Percentiles rank a stretch among this genome's conserved stretches.
These are phyloP conservation scores for Cyathus striatus DNA, from an alignment of 768 basidiomycete genomes.

Conservation along the genomic window DNA sequence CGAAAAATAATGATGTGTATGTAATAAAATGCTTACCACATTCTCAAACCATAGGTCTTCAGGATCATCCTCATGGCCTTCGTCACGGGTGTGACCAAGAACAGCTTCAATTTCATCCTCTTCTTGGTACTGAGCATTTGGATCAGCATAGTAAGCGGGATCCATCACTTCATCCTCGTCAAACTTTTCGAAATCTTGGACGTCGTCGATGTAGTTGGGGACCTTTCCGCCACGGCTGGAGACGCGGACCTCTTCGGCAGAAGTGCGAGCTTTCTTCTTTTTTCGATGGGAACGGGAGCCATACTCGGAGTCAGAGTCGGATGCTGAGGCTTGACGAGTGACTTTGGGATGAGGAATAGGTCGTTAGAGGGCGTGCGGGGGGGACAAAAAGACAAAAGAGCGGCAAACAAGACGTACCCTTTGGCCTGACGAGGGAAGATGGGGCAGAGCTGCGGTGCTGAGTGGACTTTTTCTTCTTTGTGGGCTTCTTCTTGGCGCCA, in stretches of 20 bases:
- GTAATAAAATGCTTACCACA: conserved; percentile 46
- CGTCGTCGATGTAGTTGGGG: conserved; percentile 82
- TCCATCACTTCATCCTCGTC: conserved; percentile 60
- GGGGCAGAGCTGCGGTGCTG: conserved; percentile 37
- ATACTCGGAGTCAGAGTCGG: conserved; percentile 86
- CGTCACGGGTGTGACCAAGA: conserved; percentile 81
- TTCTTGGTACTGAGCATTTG: conserved; percentile 51
- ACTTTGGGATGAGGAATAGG: too few species aligned
- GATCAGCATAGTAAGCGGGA: conserved; percentile 51
- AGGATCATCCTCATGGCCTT: conserved; percentile 67
- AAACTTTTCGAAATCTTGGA: conserved; percentile 72
- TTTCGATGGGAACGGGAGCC: conserved; percentile 78
- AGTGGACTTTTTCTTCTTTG: conserved; percentile 73
- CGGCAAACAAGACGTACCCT: conserved; percentile 39
- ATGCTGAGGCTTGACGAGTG: conserved; percentile 50
- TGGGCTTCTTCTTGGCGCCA: conserved; percentile 55
- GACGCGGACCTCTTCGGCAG: conserved; percentile 72
- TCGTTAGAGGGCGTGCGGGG: conserved; percentile 13
- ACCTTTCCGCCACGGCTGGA: conserved; percentile 73
- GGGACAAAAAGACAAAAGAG: conserved; percentile 6
- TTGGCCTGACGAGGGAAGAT: conserved; percentile 45
- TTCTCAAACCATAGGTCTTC: conserved; percentile 87
- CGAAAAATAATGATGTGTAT: conserved; percentile 6
- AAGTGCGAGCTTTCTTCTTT: conserved; percentile 62
- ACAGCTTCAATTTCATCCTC: conserved; percentile 92